These are phyloP conservation scores for Larix kaempferi DNA, from an alignment of 75 land plant species.

Conservation along the genomic window DNA sequence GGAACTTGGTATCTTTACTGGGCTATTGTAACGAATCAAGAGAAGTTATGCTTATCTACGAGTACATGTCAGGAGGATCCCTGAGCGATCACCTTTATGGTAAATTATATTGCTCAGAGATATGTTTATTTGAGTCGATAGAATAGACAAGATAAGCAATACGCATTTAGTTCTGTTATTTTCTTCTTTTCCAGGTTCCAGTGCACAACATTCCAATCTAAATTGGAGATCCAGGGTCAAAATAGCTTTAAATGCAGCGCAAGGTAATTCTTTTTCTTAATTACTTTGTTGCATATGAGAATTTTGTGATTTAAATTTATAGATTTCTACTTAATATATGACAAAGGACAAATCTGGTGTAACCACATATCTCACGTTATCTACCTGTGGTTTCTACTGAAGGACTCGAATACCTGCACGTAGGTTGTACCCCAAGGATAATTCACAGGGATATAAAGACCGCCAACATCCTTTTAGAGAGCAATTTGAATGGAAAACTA, in stretches of 20 bases:
- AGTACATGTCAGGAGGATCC: slow-evolving; percentile 58
- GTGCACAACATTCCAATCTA: background rate
- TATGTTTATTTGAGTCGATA: background rate
- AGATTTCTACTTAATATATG: too few relatives aligned
- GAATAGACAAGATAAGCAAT: background rate
- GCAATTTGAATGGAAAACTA: slow-evolving; percentile 11
- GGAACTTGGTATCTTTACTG: slow-evolving; percentile 9
- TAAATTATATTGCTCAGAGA: background rate
- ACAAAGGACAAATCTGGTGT: too few relatives aligned
- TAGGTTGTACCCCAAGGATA: background rate
- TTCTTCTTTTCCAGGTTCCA: background rate
- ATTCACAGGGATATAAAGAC: too few relatives aligned
- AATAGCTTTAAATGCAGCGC: background rate
- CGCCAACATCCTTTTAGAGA: too few relatives aligned
- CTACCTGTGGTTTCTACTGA: background rate
- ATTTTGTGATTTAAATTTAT: background rate
- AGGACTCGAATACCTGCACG: slow-evolving; percentile 17
- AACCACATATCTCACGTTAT: too few relatives aligned
- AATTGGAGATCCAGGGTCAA: background rate
- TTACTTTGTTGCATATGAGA: too few relatives aligned
- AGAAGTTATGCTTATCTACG: slow-evolving; percentile 46
- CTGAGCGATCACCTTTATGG: slow-evolving; percentile 47
- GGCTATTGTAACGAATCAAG: slow-evolving; percentile 46
- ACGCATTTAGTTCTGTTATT: too few relatives aligned
- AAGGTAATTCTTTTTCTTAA: too few relatives aligned